Evolutionary conservation across 2,329 filamentous ascomycete species (phyloP), one percentile per base, ranked within the genome.

Genomic region (Pseudogymnoascus sp.): DNA sequence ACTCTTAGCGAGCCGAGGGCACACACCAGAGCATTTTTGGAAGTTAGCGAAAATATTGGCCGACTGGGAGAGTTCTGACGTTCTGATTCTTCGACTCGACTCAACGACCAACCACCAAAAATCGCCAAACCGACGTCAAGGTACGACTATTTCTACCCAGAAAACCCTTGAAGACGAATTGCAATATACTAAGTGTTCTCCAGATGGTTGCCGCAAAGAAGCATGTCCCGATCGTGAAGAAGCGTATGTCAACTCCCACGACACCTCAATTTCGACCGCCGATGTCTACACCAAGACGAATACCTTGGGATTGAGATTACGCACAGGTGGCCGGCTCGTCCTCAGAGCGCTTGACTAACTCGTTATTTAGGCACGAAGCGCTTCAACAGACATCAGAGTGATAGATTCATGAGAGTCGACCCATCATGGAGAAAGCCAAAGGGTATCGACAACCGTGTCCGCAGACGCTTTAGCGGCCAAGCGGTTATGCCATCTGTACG

Each of bases 171-270:
- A 25, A 55, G 49, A 55, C 49, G 28, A 55, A 55, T 55, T 55
- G 28, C 49, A 55, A 33, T 55, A 35, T 55, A 55, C 49, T 55
- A 58, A 60, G 30, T 58, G 52, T 59, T 70, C 52, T 68, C 71
- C 68, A 93, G 92, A 97, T 97, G 94, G 92, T 93, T 86, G 86
- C 92, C 89, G 90, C 93, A 82, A 96, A 95, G 90, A 95, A 96
- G 86, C 94, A 97, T 83, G 87, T 97, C 78, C 89, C 92, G 77
- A 99, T 99, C 86, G 91, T 99, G 78, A 99, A 99, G 91, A 99
- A 99, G 92, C 92, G 92, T 96, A 93, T 78, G 91, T 92, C 75
- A 71, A 61, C 45, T 66, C 66, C 35, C 19, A 8, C 45, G 59
- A 14, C 60, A 23, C 25, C 60, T 14, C 28, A 55, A 55, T 62